phyloP scores from a whole-genome alignment of 2,329 filamentous ascomycete genomes.

The Rhytidhysteron rufulum region DNA sequence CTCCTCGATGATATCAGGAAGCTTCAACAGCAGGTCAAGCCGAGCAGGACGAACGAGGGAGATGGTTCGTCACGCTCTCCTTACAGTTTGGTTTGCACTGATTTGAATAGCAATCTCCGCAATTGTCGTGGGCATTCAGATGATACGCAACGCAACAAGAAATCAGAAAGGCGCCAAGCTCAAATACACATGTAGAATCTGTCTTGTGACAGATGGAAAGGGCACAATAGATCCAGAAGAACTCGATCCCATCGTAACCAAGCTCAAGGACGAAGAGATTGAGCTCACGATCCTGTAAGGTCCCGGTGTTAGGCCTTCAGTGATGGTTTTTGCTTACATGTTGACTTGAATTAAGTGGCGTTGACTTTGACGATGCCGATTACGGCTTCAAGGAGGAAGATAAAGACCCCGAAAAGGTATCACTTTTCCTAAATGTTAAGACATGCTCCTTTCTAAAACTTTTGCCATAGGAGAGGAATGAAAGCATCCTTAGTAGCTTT shows the following conservation, averaged over 20 bases:
- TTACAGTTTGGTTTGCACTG: not conserved
- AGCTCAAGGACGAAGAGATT: slow-evolving; percentile 73
- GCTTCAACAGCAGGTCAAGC: slow-evolving; percentile 61
- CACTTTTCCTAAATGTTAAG: not conserved
- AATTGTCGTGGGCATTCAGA: slow-evolving; percentile 77
- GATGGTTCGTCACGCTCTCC: slow-evolving; percentile 54
- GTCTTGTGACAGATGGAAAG: slow-evolving; percentile 79
- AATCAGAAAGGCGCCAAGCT: slow-evolving; percentile 51
- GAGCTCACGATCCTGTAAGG: slow-evolving; percentile 74
- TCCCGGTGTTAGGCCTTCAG: slow-evolving; percentile 2
- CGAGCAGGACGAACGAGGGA: slow-evolving; percentile 65
- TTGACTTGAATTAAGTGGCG: slow-evolving; percentile 56
- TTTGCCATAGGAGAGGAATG: slow-evolving; percentile 60
- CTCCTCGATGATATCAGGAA: slow-evolving; percentile 66
- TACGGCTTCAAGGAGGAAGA: slow-evolving; percentile 90
- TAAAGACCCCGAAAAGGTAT: slow-evolving; percentile 68
- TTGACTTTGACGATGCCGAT: slow-evolving; percentile 89
- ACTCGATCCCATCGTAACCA: slow-evolving; percentile 64
- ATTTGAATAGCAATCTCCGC: slow-evolving; percentile 74
- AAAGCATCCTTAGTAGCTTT: slow-evolving; percentile 62
- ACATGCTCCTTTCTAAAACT: not conserved
- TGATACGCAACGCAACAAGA: slow-evolving; percentile 86
- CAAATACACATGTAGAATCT: slow-evolving; percentile 51
- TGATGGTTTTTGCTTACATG: too few relatives aligned
- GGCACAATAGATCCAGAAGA: slow-evolving; percentile 70